Evolutionary conservation across 2,329 filamentous ascomycete genomes (phyloP).

Genomic region (Herpotrichia juniperi): DNA sequence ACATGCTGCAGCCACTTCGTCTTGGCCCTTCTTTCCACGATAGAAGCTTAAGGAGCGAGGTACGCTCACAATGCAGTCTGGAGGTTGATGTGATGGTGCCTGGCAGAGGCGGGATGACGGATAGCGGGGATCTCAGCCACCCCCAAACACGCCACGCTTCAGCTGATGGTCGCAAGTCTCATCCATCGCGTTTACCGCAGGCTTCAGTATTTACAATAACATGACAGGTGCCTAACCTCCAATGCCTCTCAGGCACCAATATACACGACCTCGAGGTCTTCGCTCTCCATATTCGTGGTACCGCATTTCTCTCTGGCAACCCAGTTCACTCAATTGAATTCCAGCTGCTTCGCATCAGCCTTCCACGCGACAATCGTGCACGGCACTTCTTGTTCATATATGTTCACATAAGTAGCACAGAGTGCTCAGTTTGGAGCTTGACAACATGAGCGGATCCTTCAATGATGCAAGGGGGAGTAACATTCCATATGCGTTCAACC

Average conservation of each 20-base stretch:
- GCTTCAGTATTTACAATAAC: slow-evolving; percentile 24
- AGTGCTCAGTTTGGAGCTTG: slow-evolving; percentile 3
- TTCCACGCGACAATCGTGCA: neutral
- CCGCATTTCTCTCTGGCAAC: neutral
- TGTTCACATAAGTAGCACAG: slow-evolving; percentile 2
- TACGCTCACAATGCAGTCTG: neutral
- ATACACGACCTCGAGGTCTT: slow-evolving; percentile 32
- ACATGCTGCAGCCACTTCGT: neutral
- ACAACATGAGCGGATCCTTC: slow-evolving; percentile 30
- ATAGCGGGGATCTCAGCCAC: slow-evolving; percentile 6
- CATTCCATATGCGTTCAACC: slow-evolving; percentile 40
- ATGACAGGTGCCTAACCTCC: slow-evolving; percentile 31
- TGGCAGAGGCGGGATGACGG: slow-evolving; percentile 1
- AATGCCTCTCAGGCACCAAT: slow-evolving; percentile 38
- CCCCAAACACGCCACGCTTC: slow-evolving; percentile 7
- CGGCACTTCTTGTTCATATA: slow-evolving; percentile 4
- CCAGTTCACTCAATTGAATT: neutral
- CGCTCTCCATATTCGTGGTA: slow-evolving; percentile 1
- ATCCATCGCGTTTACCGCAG: slow-evolving; percentile 16
- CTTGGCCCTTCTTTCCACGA: neutral
- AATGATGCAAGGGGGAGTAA: slow-evolving; percentile 32
- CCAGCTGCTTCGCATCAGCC: slow-evolving; percentile 16
- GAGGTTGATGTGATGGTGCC: slow-evolving; percentile 5
- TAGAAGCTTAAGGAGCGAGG: neutral
- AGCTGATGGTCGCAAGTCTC: slow-evolving; percentile 9